Evolutionary conservation across 2,329 filamentous ascomycete genomes (phyloP), one percentile per base, ranked within the genome.

Genomic region (Chaetothyriales sp.): DNA sequence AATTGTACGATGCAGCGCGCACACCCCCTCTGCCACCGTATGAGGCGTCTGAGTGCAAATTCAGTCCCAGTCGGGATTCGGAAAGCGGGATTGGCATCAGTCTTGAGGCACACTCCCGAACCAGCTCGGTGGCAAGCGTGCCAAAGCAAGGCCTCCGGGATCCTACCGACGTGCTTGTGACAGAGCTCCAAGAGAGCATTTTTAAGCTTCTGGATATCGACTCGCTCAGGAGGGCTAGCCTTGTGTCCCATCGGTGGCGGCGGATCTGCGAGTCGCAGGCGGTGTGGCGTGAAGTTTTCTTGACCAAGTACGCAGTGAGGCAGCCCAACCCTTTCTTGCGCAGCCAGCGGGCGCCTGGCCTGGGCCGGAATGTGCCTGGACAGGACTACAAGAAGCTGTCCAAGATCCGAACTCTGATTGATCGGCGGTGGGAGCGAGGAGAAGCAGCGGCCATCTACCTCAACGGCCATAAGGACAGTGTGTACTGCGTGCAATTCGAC

Each of bases 401-500:
- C 67, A 75, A 81, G 60, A 83, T 86, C 45, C 83, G 86, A 60
- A 78, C 82, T 54, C 77, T 85, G 56, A 76, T 98, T 55, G 83
- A 88, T 60, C 73, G 76, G 58, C 81, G 86, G 56, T 98, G 92
- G 92, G 82, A 80, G 61, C 73, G 82, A 48, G 85, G 86, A 51
- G 82, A 83, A 58, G 86, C 89, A 7, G 83, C 81, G 46, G 83
- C 88, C 0, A 81, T 94, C 51, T 97, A 95, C 67, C 77, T 98
- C 19, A 88, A 92, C 62, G 92, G 92, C 1, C 92, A 98, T 66
- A 82, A 83, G 22, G 92, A 98, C 67, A 95, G 89, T 59, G 94
- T 98, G 52, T 98, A 98, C 70, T 98, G 92, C 68, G 80, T 94
- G 52, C 92, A 98, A 65, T 98, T 97, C 66, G 92, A 98, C 66